Evolutionary conservation across 805 yeast species (phyloP).

Genomic region (Debaryomyces prosopidis): DNA sequence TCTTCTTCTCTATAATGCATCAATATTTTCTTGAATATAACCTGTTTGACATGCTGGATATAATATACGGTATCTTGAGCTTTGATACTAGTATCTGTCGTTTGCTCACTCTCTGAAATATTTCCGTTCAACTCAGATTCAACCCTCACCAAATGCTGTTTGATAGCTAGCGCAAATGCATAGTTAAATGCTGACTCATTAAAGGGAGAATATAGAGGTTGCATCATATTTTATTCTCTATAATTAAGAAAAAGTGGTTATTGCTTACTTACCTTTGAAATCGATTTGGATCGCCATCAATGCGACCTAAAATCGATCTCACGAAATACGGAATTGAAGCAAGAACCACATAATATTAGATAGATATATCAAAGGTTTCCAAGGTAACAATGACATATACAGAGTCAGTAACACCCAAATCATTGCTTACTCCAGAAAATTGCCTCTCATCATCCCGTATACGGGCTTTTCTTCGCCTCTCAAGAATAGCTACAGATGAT

Average conservation of each 20-base stretch:
- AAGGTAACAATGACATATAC: background rate
- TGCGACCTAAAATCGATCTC: background rate
- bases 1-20: slow-evolving; percentile 15
- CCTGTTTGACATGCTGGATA: slow-evolving; percentile 15
- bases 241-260: too few species aligned
- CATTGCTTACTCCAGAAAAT: slow-evolving; percentile 23
- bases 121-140: slow-evolving; percentile 5
- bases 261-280: background rate
- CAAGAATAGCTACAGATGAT: slow-evolving; percentile 43
- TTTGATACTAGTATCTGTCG: slow-evolving; percentile 17
- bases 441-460: slow-evolving; percentile 35
- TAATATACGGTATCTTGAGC: slow-evolving; percentile 20
- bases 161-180: slow-evolving; percentile 27
- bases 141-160: slow-evolving; percentile 17
- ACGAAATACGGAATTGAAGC: background rate
- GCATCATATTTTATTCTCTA: slow-evolving; percentile 5
- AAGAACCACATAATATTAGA: background rate
- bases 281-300: background rate
- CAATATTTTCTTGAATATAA: slow-evolving; percentile 14
- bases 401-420: background rate
- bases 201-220: slow-evolving; percentile 7
- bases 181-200: slow-evolving; percentile 17
- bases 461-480: slow-evolving; percentile 38
- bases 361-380: background rate
- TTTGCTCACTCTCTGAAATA: slow-evolving; percentile 10